Base-by-base conservation (phyloP, 495 filamentous ascomycete genomes). In the Diplogelasinospora grovesii region DNA sequence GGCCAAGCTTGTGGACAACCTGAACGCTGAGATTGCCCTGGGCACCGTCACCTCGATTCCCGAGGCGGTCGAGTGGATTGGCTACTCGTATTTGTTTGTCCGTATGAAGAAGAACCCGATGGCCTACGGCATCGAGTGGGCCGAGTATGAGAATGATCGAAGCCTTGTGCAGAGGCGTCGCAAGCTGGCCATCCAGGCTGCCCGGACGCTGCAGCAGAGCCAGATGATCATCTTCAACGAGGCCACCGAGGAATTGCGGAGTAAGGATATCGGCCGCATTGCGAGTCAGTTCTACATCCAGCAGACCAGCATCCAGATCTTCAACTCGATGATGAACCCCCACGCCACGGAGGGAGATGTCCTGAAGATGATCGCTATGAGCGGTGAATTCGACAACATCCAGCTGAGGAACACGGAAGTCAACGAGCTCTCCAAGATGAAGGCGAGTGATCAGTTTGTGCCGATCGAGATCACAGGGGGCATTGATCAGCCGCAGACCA, bases 181-280 rank as follows among this genome's bases (percentile, higher is more conserved):
- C 13, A 77, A 92, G 29, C 65, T 97, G 38, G 80, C 93, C 40
- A 85, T 94, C 36, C 78, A 90, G 45, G 93, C 92, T 23, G 93
- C 92, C 2, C 71, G 78, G 15, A 81, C 83, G 2, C 69, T 99
- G 22, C 87, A 92, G 48, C 74, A 88, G 52, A 93, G 82, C 50
- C 93, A 97, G 57, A 99, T 99, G 92, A 89, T 99, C 49, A 93
- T 97, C 28, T 97, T 90, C 69, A 93, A 96, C 52, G 93, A 96
- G 45, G 71, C 65, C 10, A 97, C 92, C 0, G 87, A 95, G 57
- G 88, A 90, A 48, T 75, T 99, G 8, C 78, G 82, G 31, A 82
- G 87, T 34, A 99, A 97, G 57, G 88, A 97, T 56, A 79, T 96
- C 13, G 92, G 92, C 21, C 81, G 92, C 14, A 99, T 99, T 58